Conservation (phyloP, 179 eudicot genomes). For the Patellifolia procumbens region DNA sequence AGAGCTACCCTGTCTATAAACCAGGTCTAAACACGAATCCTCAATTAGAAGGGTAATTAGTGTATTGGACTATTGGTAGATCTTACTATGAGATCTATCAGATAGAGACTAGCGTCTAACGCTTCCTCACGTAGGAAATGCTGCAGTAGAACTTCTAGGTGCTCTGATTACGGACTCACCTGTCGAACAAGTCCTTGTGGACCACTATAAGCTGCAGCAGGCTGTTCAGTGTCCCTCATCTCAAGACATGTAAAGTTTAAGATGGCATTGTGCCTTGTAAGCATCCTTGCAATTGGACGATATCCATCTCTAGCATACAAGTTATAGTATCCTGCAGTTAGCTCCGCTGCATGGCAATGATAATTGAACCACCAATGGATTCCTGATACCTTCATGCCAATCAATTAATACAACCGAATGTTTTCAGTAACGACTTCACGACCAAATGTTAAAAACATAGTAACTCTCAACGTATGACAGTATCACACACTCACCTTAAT, state of each 20-base stretch:
- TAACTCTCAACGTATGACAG: neutral
- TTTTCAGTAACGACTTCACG: too few species aligned
- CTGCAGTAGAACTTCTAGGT: too few species aligned
- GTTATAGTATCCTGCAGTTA: conserved; percentile 85
- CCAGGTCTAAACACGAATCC: too few species aligned
- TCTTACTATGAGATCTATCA: too few species aligned
- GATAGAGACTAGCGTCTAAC: too few species aligned
- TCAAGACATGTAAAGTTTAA: conserved; percentile 74
- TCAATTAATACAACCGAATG: neutral
- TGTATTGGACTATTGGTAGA: too few species aligned
- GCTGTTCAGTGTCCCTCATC: conserved; percentile 72
- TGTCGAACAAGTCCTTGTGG: conserved; percentile 75
- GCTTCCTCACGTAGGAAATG: too few species aligned
- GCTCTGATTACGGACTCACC: conserved; percentile 34
- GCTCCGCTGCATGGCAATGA: conserved; percentile 73
- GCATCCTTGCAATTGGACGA: conserved; percentile 75
- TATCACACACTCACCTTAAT: conserved; percentile 44
- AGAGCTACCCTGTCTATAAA: too few species aligned
- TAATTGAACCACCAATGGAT: conserved; percentile 86
- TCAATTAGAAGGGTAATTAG: too few species aligned
- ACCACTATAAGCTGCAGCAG: conserved; percentile 55
- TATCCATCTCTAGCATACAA: conserved; percentile 64
- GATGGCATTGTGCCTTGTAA: conserved; percentile 61
- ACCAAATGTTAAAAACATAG: neutral
- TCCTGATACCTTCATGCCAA: conserved; percentile 60